These are phyloP conservation scores for Phytophthora crassamura DNA, from an alignment of 352 stramenopile genomes.

Conservation along the genomic window DNA sequence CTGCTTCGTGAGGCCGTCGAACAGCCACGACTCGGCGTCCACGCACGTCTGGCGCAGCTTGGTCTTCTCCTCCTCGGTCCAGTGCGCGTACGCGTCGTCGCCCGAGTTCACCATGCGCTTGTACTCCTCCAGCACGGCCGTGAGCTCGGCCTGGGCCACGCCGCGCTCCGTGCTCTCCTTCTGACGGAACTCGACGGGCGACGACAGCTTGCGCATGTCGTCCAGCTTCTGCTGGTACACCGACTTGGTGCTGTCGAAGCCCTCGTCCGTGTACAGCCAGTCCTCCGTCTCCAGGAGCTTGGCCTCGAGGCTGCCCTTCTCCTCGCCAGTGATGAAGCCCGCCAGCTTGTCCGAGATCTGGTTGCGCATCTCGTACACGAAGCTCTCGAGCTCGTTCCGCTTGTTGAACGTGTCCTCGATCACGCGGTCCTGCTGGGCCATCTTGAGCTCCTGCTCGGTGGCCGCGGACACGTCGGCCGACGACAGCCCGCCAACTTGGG, in stretches of 20 bases:
- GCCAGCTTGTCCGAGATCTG: conserved; percentile 89
- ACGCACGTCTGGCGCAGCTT: conserved; percentile 92
- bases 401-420: conserved; percentile 98
- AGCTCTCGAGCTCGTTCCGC: conserved; percentile 99
- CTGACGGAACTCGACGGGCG: conserved; percentile 94
- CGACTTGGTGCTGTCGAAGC: conserved; percentile 98
- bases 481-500: conserved; percentile 68
- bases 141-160: conserved; percentile 89
- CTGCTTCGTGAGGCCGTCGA: conserved; percentile 97
- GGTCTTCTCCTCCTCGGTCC: conserved; percentile 95
- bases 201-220: conserved; percentile 93
- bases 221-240: conserved; percentile 96
- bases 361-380: conserved; percentile 99
- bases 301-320: conserved; percentile 89
- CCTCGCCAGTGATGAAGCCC: conserved; percentile 89
- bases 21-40: conserved; percentile 94
- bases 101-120: conserved; percentile 95
- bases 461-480: conserved; percentile 61
- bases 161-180: conserved; percentile 92
- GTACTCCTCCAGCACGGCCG: conserved; percentile 95
- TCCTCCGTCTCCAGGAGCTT: conserved; percentile 95
- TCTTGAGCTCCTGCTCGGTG: conserved; percentile 94
- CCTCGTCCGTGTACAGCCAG: conserved; percentile 99
- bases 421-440: conserved; percentile 96
- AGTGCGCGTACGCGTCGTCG: conserved; percentile 95